Conservation (phyloP, 352 stramenopile species). For the Phytophthora crassamura region DNA sequence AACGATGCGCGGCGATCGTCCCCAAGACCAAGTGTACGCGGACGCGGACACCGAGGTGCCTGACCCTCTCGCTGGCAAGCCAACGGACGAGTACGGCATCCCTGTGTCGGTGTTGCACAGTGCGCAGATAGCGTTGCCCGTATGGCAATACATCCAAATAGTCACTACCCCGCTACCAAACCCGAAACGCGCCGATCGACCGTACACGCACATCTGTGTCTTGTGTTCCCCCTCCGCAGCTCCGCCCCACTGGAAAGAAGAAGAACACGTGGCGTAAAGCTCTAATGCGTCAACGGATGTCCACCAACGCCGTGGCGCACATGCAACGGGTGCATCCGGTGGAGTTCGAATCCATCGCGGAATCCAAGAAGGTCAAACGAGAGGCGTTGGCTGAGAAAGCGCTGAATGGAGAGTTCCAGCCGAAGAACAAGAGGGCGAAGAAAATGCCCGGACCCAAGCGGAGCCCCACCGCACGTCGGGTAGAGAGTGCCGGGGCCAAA, state of each 20-base stretch:
- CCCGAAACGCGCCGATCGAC: conserved; percentile 19
- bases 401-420: conserved; percentile 1
- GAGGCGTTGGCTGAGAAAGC: conserved; percentile 5
- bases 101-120: conserved; percentile 29
- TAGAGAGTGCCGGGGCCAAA: conserved; percentile 3
- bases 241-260: conserved; percentile 11
- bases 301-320: conserved; percentile 46
- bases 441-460: conserved; percentile 8
- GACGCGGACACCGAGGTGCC: not conserved
- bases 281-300: conserved; percentile 49
- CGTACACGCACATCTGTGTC: conserved; percentile 46
- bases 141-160: conserved; percentile 51
- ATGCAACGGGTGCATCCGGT: conserved; percentile 40
- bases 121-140: conserved; percentile 37
- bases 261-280: conserved; percentile 30
- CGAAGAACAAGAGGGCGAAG: conserved; percentile 29
- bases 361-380: conserved; percentile 33
- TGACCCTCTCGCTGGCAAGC: conserved; percentile 14
- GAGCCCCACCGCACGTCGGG: not conserved
- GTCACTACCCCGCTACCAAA: conserved; percentile 31
- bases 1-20: conserved; percentile 12
- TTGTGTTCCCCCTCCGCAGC: conserved; percentile 27
- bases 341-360: conserved; percentile 24
- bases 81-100: conserved; percentile 37
- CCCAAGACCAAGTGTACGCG: not conserved